Conservation (phyloP, 805 yeast genomes). For the Suhomyces xylopsoci region DNA sequence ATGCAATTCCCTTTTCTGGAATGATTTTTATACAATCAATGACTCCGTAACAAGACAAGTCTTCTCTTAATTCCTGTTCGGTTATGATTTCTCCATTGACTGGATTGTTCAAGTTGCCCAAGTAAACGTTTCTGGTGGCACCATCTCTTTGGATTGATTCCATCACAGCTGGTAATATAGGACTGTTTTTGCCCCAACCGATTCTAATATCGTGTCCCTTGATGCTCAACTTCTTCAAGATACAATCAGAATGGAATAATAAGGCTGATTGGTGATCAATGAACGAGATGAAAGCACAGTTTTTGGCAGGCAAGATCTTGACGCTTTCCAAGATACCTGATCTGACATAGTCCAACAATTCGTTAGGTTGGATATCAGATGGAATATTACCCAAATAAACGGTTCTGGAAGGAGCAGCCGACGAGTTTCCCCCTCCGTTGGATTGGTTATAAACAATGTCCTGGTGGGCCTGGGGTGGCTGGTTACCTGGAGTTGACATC, state of each 20-base stretch:
- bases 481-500: conserved; percentile 1
- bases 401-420: conserved; percentile 70
- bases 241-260: conserved; percentile 90
- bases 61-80: conserved; percentile 64
- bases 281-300: conserved; percentile 88
- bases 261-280: conserved; percentile 85
- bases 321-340: conserved; percentile 85
- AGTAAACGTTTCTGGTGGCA: conserved; percentile 91
- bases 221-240: conserved; percentile 75
- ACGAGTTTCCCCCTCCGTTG: conserved; percentile 7
- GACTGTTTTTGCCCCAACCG: conserved; percentile 89
- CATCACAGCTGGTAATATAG: conserved; percentile 70
- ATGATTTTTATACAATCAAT: conserved; percentile 83
- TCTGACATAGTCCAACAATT: conserved; percentile 83
- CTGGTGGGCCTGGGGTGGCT: conserved; percentile 7
- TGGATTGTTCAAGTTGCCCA: conserved; percentile 73
- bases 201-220: conserved; percentile 78
- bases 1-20: conserved; percentile 80
- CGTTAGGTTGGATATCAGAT: conserved; percentile 71
- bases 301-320: conserved; percentile 73
- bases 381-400: conserved; percentile 91
- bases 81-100: conserved; percentile 45
- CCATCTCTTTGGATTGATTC: conserved; percentile 78
- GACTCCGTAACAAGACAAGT: conserved; percentile 69
- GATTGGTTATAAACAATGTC: conserved; percentile 5